phyloP scores from a whole-genome alignment of 2,329 filamentous ascomycete species.

The Beauveria pseudobassiana region DNA sequence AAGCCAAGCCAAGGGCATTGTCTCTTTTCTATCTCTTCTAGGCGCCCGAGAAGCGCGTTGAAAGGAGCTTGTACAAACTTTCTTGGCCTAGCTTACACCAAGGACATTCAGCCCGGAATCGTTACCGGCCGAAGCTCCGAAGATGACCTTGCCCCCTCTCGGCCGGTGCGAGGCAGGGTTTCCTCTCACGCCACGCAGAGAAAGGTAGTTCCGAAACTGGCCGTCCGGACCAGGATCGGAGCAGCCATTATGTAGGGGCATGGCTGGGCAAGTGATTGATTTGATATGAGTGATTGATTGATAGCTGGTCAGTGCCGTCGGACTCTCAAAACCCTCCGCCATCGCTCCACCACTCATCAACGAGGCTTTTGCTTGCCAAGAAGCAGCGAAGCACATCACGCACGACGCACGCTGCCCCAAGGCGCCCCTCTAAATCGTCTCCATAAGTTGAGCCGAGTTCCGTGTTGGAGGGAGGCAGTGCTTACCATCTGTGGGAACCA shows the following conservation, averaged over 20 bases:
- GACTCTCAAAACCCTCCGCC: neutral
- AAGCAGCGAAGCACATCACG: neutral
- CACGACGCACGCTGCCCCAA: neutral
- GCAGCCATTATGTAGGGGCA: neutral
- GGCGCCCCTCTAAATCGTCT: neutral
- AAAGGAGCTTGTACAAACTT: no score
- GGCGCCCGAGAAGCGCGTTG: no score
- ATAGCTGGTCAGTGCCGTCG: neutral
- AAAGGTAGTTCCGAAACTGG: neutral
- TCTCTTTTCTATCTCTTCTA: no score
- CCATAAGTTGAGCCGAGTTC: slow-evolving; percentile 6
- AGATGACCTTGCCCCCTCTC: no score
- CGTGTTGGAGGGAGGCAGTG: neutral
- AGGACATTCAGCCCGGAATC: no score
- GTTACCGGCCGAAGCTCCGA: no score
- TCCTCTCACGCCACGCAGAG: neutral
- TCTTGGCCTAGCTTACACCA: no score
- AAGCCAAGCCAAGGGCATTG: no score
- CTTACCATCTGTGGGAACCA: neutral
- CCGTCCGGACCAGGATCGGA: neutral
- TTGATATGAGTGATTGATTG: neutral
- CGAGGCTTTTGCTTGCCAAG: neutral
- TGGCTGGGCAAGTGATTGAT: slow-evolving; percentile 5
- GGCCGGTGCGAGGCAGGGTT: neutral
- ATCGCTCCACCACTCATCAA: neutral